phyloP scores from a whole-genome alignment of 2,329 filamentous ascomycete species.

The Trichoderma atrobrunneum region DNA sequence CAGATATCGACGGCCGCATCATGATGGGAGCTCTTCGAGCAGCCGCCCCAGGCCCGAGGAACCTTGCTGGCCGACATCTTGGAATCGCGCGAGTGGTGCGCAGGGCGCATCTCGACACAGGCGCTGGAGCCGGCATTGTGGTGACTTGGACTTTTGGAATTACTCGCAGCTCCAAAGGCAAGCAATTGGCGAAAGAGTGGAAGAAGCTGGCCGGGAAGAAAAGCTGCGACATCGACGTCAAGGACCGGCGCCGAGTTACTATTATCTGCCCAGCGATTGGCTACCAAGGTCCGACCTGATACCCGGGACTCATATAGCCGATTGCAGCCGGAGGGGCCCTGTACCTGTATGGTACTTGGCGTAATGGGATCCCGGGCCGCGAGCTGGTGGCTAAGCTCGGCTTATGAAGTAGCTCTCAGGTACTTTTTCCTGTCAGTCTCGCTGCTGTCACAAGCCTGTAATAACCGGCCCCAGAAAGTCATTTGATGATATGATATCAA shows the following conservation, averaged over 20 bases:
- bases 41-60: constrained; percentile 25
- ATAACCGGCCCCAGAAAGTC: not conserved
- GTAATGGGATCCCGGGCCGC: no score
- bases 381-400: constrained; percentile 12
- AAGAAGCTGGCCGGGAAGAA: constrained; percentile 8
- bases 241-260: constrained; percentile 8
- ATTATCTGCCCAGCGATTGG: constrained; percentile 26
- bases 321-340: constrained; percentile 20
- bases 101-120: constrained; percentile 40
- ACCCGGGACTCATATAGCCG: constrained; percentile 20
- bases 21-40: constrained; percentile 23
- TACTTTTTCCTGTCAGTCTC: not conserved
- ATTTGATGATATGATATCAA: not conserved
- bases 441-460: constrained; percentile 10
- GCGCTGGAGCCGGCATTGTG: constrained; percentile 37
- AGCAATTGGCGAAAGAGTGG: constrained; percentile 8
- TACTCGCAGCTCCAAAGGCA: not conserved
- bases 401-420: constrained; percentile 9
- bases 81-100: constrained; percentile 36
- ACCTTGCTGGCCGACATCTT: constrained; percentile 29
- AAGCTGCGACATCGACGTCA: constrained; percentile 16
- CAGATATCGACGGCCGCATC: constrained; percentile 22
- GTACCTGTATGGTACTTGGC: not conserved
- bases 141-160: constrained; percentile 12
- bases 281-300: constrained; percentile 5